Evolutionary conservation across 2,329 filamentous ascomycete species (phyloP).

Genomic region (Alternaria triticimaculans): DNA sequence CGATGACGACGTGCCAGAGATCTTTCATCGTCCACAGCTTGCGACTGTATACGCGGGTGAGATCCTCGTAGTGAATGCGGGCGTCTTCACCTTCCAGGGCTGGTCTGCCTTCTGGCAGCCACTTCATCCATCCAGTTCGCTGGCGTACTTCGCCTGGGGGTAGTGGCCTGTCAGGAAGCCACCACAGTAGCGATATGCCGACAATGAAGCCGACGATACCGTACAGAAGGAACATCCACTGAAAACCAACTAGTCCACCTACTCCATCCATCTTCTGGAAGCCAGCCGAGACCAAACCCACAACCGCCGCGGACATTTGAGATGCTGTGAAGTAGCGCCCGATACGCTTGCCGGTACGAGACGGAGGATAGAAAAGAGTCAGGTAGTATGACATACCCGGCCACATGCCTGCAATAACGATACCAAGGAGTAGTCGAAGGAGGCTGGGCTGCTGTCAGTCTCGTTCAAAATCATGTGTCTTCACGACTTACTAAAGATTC

Average conservation of each 20-base stretch:
- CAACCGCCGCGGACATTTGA: conserved; percentile 87
- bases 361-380: conserved; percentile 89
- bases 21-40: conserved; percentile 76
- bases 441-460: conserved; percentile 52
- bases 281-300: conserved; percentile 86
- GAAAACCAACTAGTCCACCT: conserved; percentile 78
- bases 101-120: conserved; percentile 72
- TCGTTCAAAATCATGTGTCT: not conserved
- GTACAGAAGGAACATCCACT: conserved; percentile 93
- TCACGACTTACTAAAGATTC: conserved; percentile 74
- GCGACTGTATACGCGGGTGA: conserved; percentile 79
- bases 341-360: conserved; percentile 84
- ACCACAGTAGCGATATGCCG: conserved; percentile 80
- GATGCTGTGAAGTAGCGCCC: conserved; percentile 89
- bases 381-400: conserved; percentile 94
- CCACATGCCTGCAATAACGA: conserved; percentile 94
- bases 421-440: conserved; percentile 82
- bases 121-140: conserved; percentile 63
- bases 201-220: conserved; percentile 76
- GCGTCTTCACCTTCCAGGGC: conserved; percentile 80
- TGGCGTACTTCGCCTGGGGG: conserved; percentile 69
- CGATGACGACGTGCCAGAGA: conserved; percentile 72
- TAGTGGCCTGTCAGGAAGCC: conserved; percentile 84
- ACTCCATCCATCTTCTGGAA: conserved; percentile 90
- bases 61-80: conserved; percentile 79